These are phyloP conservation scores for Fusarium oligoseptatum DNA, from an alignment of 2,329 filamentous ascomycete genomes.

Conservation along the genomic window DNA sequence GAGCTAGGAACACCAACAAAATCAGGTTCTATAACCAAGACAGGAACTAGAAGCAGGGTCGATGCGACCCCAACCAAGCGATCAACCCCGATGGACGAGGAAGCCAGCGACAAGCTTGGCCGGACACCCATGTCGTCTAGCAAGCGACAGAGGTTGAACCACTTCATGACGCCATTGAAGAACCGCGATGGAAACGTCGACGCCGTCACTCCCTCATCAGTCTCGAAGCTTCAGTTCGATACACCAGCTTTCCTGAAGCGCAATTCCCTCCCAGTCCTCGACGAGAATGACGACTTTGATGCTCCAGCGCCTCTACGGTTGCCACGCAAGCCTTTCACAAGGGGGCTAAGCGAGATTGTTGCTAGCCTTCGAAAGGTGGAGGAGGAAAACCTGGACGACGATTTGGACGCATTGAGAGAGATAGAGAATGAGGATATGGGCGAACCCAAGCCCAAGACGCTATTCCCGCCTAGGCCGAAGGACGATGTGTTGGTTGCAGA, in stretches of 20 bases:
- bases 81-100: slow-evolving; percentile 47
- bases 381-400: slow-evolving; percentile 78
- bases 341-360: slow-evolving; percentile 81
- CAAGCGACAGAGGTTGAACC: slow-evolving; percentile 72
- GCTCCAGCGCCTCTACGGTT: slow-evolving; percentile 64
- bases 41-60: slow-evolving; percentile 19
- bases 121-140: slow-evolving; percentile 68
- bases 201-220: slow-evolving; percentile 62
- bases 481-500: slow-evolving; percentile 60
- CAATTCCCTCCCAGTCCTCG: slow-evolving; percentile 62
- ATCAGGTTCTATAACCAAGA: slow-evolving; percentile 46
- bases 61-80: slow-evolving; percentile 64
- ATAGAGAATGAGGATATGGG: slow-evolving; percentile 67
- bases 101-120: slow-evolving; percentile 52
- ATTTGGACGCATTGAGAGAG: slow-evolving; percentile 80
- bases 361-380: slow-evolving; percentile 77
- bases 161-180: slow-evolving; percentile 75
- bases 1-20: slow-evolving; percentile 65
- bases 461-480: slow-evolving; percentile 42
- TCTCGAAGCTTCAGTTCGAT: slow-evolving; percentile 70
- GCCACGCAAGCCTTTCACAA: slow-evolving; percentile 72
- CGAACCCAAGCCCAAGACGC: slow-evolving; percentile 36
- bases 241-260: slow-evolving; percentile 79
- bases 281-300: slow-evolving; percentile 68
- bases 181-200: slow-evolving; percentile 56